A percentile compares a stretch with the other conserved stretches of the same genome.
phyloP scores from a whole-genome alignment of 106 monocot genomes.

The Acorus gramineus region DNA sequence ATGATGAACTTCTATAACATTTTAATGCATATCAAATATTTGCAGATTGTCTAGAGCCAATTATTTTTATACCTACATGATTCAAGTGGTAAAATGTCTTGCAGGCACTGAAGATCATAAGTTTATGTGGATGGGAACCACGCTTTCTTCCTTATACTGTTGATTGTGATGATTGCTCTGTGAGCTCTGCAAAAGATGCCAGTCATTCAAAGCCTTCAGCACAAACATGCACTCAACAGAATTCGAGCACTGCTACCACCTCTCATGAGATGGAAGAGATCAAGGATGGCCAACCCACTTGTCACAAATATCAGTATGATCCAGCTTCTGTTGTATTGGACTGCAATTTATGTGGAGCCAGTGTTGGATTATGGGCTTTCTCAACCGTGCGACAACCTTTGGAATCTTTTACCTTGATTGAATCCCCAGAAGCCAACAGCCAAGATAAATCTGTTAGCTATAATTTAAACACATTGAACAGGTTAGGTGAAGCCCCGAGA shows the following conservation, averaged over 20 bases:
- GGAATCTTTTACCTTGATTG: slow-evolving; percentile 48
- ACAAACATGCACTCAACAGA: slow-evolving; percentile 11
- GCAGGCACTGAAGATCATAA: slow-evolving; percentile 71
- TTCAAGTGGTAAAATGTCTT: slow-evolving; percentile 1
- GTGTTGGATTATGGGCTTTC: slow-evolving; percentile 86
- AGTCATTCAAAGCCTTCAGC: slow-evolving; percentile 18
- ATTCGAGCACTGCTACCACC: slow-evolving; percentile 6
- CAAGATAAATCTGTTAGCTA: slow-evolving; percentile 11
- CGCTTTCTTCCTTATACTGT: slow-evolving; percentile 79
- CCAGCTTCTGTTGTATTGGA: slow-evolving; percentile 69
- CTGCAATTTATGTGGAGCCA: slow-evolving; percentile 79
- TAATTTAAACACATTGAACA: slow-evolving; percentile 1
- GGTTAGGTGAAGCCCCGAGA: slow-evolving; percentile 7
- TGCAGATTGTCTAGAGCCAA: too few relatives aligned
- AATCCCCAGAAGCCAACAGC: slow-evolving; percentile 21
- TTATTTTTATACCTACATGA: too few relatives aligned
- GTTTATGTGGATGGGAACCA: slow-evolving; percentile 95
- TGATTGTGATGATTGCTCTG: slow-evolving; percentile 28
- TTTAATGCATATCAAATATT: too few relatives aligned
- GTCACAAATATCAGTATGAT: slow-evolving; percentile 41
- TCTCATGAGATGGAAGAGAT: slow-evolving; percentile 8
- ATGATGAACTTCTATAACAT: too few relatives aligned
- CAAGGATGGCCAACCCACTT: background rate
- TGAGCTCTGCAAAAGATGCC: background rate
- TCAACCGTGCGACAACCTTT: slow-evolving; percentile 42